phyloP scores from a whole-genome alignment of 1,139 yeast genomes.

The Citeromyces hawaiiensis region DNA sequence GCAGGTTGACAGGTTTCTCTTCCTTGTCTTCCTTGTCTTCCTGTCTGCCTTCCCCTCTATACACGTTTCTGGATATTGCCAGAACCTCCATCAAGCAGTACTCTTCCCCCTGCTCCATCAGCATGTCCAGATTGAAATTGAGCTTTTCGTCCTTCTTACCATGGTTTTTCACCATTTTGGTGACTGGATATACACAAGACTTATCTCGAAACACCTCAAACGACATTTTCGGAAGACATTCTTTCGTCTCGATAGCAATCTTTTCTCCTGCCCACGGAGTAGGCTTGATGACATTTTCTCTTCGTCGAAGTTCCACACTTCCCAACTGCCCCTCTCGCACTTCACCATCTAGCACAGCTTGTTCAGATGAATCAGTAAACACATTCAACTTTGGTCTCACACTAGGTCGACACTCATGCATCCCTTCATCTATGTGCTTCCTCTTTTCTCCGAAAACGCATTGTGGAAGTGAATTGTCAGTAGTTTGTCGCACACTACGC shows the following conservation, averaged over 20 bases:
- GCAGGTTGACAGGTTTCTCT: slow-evolving; percentile 8
- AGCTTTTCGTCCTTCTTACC: slow-evolving; percentile 58
- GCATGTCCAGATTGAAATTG: slow-evolving; percentile 43
- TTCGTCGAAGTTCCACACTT: background rate
- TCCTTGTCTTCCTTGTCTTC: background rate
- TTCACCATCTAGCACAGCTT: background rate
- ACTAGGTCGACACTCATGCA: background rate
- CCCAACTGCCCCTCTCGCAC: background rate
- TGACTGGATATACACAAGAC: slow-evolving; percentile 12
- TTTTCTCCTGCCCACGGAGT: slow-evolving; percentile 61
- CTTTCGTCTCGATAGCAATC: slow-evolving; percentile 18
- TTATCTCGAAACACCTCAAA: slow-evolving; percentile 12
- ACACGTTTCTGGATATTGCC: slow-evolving; percentile 27
- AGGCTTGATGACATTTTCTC: slow-evolving; percentile 51
- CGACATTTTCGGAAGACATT: slow-evolving; percentile 3
- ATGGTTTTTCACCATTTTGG: slow-evolving; percentile 31
- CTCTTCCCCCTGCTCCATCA: slow-evolving; percentile 34
- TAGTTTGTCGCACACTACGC: slow-evolving; percentile 4
- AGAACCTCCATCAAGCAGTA: slow-evolving; percentile 56
- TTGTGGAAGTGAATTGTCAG: background rate
- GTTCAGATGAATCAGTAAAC: background rate
- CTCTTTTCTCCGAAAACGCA: background rate
- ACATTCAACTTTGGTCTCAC: background rate
- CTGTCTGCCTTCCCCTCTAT: slow-evolving; percentile 5
- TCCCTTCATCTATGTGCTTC: background rate